Percentiles rank a stretch among this genome's conserved stretches.
phyloP scores from a whole-genome alignment of 345 rosid species.

The Linum usitatissimum region DNA sequence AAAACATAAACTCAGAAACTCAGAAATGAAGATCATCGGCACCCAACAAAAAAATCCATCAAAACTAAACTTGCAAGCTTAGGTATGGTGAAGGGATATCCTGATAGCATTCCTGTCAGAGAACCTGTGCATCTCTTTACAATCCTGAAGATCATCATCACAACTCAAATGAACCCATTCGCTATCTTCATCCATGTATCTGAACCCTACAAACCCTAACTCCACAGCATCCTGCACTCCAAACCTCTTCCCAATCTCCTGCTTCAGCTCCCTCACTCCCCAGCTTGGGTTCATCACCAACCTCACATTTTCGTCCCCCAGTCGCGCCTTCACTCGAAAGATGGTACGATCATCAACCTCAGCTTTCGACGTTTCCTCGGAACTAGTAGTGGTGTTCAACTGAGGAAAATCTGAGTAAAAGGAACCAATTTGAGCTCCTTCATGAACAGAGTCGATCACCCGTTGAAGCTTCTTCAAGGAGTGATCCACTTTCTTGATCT shows the following conservation, averaged over 20 bases:
- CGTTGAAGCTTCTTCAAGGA: constrained; percentile 81
- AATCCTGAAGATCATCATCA: constrained; percentile 8
- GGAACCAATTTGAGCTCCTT: constrained; percentile 70
- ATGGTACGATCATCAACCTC: too few species aligned
- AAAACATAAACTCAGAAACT: too few species aligned
- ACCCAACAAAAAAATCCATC: background rate
- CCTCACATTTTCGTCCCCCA: background rate
- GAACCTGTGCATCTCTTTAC: constrained; percentile 6
- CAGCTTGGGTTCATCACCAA: background rate
- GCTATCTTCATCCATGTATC: constrained; percentile 1
- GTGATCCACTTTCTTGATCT: constrained; percentile 93
- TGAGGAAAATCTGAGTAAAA: constrained; percentile 81
- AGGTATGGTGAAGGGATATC: constrained; percentile 1
- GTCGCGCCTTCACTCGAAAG: background rate
- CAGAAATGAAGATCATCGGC: too few species aligned
- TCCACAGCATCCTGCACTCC: background rate
- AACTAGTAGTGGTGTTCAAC: constrained; percentile 19
- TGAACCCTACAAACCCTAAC: background rate
- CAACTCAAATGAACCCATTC: constrained; percentile 6
- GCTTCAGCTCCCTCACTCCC: constrained; percentile 4
- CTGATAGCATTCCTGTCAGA: background rate
- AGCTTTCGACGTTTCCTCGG: background rate
- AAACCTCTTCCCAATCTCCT: constrained; percentile 3
- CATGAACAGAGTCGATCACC: constrained; percentile 88
- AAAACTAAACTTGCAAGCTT: background rate